Conservation (phyloP, 1,284 basidiomycete species). For the Kwoniella shivajii region DNA sequence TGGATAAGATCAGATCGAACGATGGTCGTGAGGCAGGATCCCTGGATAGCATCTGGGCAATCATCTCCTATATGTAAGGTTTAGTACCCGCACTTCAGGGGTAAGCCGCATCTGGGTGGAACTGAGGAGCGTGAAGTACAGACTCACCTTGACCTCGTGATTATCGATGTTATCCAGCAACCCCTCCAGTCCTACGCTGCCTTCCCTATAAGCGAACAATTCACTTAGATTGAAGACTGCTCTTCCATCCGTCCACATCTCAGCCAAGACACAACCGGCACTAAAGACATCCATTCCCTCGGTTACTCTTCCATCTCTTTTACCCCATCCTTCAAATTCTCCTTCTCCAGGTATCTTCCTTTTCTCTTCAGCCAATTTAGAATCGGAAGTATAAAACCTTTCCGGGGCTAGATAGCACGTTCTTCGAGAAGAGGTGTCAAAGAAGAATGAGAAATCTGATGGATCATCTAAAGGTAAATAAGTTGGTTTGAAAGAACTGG, state of each 20-base stretch:
- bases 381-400: constrained; percentile 81
- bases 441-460: constrained; percentile 96
- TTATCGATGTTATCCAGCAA: constrained; percentile 79
- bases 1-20: constrained; percentile 79
- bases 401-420: constrained; percentile 98
- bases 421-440: constrained; percentile 88
- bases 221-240: constrained; percentile 94
- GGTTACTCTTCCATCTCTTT: constrained; percentile 76
- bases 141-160: constrained; percentile 71
- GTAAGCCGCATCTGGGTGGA: no score
- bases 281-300: constrained; percentile 99
- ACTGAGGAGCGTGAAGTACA: no score
- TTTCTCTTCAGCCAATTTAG: constrained; percentile 64
- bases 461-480: constrained; percentile 95
- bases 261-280: constrained; percentile 91
- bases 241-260: constrained; percentile 92
- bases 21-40: constrained; percentile 75
- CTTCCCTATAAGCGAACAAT: constrained; percentile 90
- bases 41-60: constrained; percentile 86
- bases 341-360: constrained; percentile 55
- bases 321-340: constrained; percentile 52
- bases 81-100: no score
- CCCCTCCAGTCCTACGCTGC: constrained; percentile 74
- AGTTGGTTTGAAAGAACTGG: constrained; percentile 89
- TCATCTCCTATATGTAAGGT: constrained; percentile 65